Evolutionary conservation across 352 stramenopile genomes (phyloP).

Genomic region (Phytophthora sojae): DNA sequence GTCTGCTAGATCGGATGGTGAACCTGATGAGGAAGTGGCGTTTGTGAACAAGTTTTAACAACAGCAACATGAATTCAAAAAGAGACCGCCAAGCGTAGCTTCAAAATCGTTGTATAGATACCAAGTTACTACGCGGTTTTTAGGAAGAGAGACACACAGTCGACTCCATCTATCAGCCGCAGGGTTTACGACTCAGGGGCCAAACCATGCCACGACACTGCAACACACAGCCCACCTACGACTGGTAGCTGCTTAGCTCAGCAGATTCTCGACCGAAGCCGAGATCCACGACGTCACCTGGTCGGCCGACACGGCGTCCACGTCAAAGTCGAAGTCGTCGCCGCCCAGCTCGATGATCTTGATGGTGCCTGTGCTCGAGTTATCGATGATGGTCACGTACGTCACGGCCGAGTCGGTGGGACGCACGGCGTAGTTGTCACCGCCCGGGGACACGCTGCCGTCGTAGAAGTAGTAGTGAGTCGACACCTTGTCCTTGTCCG

Average conservation of each 20-base stretch:
- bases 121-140: conserved; percentile 22
- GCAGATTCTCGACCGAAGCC: conserved; percentile 48
- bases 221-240: conserved; percentile 10
- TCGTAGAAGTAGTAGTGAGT: conserved; percentile 85
- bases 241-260: conserved; percentile 21
- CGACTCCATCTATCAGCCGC: conserved; percentile 28
- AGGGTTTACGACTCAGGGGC: not conserved
- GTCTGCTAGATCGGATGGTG: too few relatives aligned
- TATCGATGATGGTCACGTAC: conserved; percentile 64
- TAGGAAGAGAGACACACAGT: conserved; percentile 1
- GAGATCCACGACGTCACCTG: conserved; percentile 46
- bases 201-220: conserved; percentile 19
- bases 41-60: too few relatives aligned
- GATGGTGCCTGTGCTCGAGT: conserved; percentile 42
- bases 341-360: conserved; percentile 57
- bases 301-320: conserved; percentile 36
- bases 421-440: conserved; percentile 53
- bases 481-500: conserved; percentile 57
- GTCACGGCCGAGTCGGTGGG: conserved; percentile 44
- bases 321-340: conserved; percentile 52
- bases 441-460: conserved; percentile 44
- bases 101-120: conserved; percentile 29
- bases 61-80: not conserved
- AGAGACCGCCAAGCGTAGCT: conserved; percentile 1
- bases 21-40: too few relatives aligned